These are phyloP conservation scores for Cyberlindnera saturnus DNA, from an alignment of 805 yeast genomes.

Conservation along the genomic window DNA sequence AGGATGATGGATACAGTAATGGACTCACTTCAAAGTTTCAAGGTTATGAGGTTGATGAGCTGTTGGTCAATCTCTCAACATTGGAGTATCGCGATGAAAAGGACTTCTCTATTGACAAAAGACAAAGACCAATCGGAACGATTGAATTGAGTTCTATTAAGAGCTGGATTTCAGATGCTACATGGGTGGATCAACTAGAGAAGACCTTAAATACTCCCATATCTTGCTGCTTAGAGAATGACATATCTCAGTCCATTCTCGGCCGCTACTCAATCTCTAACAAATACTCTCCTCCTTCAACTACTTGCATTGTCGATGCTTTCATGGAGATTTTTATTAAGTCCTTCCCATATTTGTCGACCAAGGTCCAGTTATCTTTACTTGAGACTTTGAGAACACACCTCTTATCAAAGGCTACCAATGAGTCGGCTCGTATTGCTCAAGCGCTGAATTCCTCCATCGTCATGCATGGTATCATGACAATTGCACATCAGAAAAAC, in stretches of 20 bases:
- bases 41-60: constrained; percentile 30
- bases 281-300: constrained; percentile 35
- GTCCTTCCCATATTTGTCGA: constrained; percentile 63
- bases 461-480: constrained; percentile 51
- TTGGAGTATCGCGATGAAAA: constrained; percentile 1
- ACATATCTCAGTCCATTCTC: constrained; percentile 28
- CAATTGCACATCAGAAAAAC: constrained; percentile 15
- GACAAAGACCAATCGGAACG: constrained; percentile 16
- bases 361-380: constrained; percentile 82
- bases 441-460: constrained; percentile 55
- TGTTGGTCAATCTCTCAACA: constrained; percentile 24
- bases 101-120: constrained; percentile 16
- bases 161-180: constrained; percentile 25
- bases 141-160: constrained; percentile 28
- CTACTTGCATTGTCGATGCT: constrained; percentile 59
- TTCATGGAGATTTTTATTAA: constrained; percentile 72
- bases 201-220: constrained; percentile 30
- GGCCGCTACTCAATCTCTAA: constrained; percentile 29
- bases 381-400: constrained; percentile 68
- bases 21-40: constrained; percentile 49
- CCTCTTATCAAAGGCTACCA: constrained; percentile 35
- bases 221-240: constrained; percentile 35
- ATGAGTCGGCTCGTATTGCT: constrained; percentile 36
- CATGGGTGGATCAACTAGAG: constrained; percentile 33
- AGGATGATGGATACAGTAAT: constrained; percentile 38